Base-by-base conservation (phyloP, 495 filamentous ascomycete genomes). In the Hypoxylon perforatum region DNA sequence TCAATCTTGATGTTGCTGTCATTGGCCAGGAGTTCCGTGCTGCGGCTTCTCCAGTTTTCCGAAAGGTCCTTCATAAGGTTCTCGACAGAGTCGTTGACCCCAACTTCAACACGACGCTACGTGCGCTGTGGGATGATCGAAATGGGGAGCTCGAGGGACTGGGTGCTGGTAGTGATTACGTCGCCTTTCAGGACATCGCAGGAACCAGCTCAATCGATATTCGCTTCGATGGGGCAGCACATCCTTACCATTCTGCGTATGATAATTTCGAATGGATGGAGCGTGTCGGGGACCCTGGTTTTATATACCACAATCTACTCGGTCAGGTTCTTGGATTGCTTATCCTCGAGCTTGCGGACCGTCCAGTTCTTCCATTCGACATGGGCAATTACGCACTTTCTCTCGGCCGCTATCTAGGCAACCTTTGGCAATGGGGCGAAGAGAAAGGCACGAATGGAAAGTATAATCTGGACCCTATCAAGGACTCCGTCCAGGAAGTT, bases 151-250 rank as follows among this genome's bases (percentile, higher is more conserved):
- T 97, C 60, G 86, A 87, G 4, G 87, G 87, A 0, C 81, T 97
- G 1, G 92, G 92, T 47, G 87, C 88, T 10, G 91, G 87, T n/a
- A 91, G 92, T 69, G 95, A 97, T 73, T 95, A 92, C 69, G 90
- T 94, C 25, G 87, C 94, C 33, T 99, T 97, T 76, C 94, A 97
- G 75, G 87, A 94, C 67, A 91, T 97, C 21, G 94, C 92, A n/a
- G 95, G 95, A 41, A 92, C 89, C 4, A 93, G 92, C 5, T 94
- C 91, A 15, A 82, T 98, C 52, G 95, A 98, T 74, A 86, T 99
- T 65, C 84, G 87, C 36, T 99, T 99, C 67, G 75, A 80, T 0
- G 92, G 91, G 15, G 78, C 83, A 15, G 72, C 82, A n/a, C 93
- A 82, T 73, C 93, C 94, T 2, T 88, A 90, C 55, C 88, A 93